Conservation (phyloP, 352 stramenopile species). For the Halophytophthora batemanensis region DNA sequence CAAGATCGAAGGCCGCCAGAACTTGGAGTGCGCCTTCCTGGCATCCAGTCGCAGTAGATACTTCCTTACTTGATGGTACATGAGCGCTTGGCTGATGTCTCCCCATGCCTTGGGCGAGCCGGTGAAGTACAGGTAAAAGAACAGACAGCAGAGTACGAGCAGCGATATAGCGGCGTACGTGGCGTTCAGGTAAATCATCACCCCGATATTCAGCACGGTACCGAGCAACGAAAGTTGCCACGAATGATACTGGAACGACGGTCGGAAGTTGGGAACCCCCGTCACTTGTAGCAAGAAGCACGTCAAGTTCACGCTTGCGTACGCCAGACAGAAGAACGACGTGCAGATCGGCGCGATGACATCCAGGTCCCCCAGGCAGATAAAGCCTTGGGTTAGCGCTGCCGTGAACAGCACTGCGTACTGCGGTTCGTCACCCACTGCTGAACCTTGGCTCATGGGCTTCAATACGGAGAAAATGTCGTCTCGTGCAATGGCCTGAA, state of each 20-base stretch:
- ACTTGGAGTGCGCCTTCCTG: slow-evolving; percentile 71
- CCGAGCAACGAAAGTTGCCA: slow-evolving; percentile 65
- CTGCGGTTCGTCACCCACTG: slow-evolving; percentile 64
- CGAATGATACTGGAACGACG: slow-evolving; percentile 65
- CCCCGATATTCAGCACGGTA: slow-evolving; percentile 49
- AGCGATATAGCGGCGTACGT: slow-evolving; percentile 54
- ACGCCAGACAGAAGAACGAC: slow-evolving; percentile 80
- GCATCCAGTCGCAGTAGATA: slow-evolving; percentile 69
- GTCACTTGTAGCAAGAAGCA: slow-evolving; percentile 74
- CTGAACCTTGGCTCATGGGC: slow-evolving; percentile 45
- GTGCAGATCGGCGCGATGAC: slow-evolving; percentile 78
- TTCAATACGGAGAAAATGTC: slow-evolving; percentile 52
- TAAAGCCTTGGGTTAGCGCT: slow-evolving; percentile 56
- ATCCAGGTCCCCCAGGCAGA: slow-evolving; percentile 73
- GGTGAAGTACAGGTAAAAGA: slow-evolving; percentile 68
- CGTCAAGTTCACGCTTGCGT: slow-evolving; percentile 70
- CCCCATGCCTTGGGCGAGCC: slow-evolving; percentile 56
- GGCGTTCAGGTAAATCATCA: slow-evolving; percentile 80
- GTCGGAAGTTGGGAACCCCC: slow-evolving; percentile 77
- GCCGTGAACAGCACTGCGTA: slow-evolving; percentile 68
- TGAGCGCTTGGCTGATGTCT: slow-evolving; percentile 79
- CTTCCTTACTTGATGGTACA: slow-evolving; percentile 85
- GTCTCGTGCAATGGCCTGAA: slow-evolving; percentile 77
- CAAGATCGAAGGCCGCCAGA: slow-evolving; percentile 73
- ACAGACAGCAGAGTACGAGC: slow-evolving; percentile 49